A percentile compares a stretch with the other conserved stretches of the same genome.
Evolutionary conservation across 345 rosid genomes (phyloP).

Genomic region (Bruguiera parviflora): DNA sequence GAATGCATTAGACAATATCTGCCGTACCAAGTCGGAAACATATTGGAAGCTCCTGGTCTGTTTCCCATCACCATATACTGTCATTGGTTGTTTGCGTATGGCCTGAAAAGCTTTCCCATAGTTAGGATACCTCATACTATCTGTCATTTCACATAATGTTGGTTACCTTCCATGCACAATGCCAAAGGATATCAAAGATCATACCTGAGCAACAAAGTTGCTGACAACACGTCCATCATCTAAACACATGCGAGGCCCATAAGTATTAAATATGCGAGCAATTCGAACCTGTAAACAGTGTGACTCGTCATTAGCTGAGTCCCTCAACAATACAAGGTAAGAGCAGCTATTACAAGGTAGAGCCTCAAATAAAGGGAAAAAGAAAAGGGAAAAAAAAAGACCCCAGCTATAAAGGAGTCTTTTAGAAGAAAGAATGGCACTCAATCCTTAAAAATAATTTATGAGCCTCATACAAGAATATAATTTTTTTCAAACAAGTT

Average conservation of each 20-base stretch:
- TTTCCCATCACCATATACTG: conserved; percentile 98
- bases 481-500: no score
- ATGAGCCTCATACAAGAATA: no score
- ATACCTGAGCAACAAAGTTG: conserved; percentile 96
- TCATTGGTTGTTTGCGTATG: conserved; percentile 73
- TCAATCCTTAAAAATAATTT: no score
- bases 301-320: conserved; percentile 1
- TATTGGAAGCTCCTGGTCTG: conserved; percentile 98
- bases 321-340: no score
- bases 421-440: no score
- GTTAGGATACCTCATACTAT: conserved; percentile 3
- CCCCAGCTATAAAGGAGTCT: no score
- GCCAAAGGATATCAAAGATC: conserved; percentile 14
- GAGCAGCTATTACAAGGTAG: not conserved
- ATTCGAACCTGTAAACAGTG: conserved; percentile 71
- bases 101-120: conserved; percentile 13
- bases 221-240: conserved; percentile 99
- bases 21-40: conserved; percentile 80
- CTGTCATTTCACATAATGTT: not conserved
- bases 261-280: conserved; percentile 96
- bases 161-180: not conserved
- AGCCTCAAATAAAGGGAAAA: no score
- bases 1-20: not conserved
- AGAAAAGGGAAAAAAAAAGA: no score
- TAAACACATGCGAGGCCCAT: conserved; percentile 98